Base-by-base conservation (phyloP, 257 asterid species). In the Eustoma russellianum region DNA sequence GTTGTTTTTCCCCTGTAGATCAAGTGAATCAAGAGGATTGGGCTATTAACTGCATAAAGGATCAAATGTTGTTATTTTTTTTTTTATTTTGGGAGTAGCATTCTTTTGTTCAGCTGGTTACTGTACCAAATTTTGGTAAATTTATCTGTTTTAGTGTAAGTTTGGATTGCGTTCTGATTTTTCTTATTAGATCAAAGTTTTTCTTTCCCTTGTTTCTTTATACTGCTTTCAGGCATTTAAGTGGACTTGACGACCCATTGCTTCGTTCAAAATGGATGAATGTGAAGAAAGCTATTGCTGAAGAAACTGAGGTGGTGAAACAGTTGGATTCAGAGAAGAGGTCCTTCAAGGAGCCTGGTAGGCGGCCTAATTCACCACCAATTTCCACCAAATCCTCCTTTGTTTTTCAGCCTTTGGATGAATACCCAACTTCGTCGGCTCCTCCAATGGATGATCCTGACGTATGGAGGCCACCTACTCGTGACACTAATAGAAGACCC, bases 381-480 rank as follows among this genome's bases (percentile, higher is more conserved):
- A 92, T 92, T 69, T 79, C 93, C 0, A 73, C 94, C 46, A 92
- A 81, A 61, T 85, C 97, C 5, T 79, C 94, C 50, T 88, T 82
- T 61, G 93, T 87, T 41, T 91, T 87, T 70, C 96, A 87, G 64
- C 95, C 98, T 10, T 66, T 79, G 78, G 98, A 91, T 70, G 98
- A 91, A 53, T 91, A 87, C 56, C 96, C 98, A 10, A 70, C 97
- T 35, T 82, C 97, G 7, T 81, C 97, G 7, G 82, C 86, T 65
- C 85, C 72, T 47, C 55, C 93, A n/a, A 72, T 91, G 94, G 99
- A 92, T 41, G 99, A 92, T 69, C 97, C 97, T 48, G 99, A 92
- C 73, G 95, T 92, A 66, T 92, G 99, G 99, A 78, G 95, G 70
- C 99, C 99, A 5, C 99, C 97, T 49, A 82, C 74, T 70, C 89